Evolutionary conservation across 75 land plant genomes (phyloP).

Genomic region (Pseudotsuga menziesii): DNA sequence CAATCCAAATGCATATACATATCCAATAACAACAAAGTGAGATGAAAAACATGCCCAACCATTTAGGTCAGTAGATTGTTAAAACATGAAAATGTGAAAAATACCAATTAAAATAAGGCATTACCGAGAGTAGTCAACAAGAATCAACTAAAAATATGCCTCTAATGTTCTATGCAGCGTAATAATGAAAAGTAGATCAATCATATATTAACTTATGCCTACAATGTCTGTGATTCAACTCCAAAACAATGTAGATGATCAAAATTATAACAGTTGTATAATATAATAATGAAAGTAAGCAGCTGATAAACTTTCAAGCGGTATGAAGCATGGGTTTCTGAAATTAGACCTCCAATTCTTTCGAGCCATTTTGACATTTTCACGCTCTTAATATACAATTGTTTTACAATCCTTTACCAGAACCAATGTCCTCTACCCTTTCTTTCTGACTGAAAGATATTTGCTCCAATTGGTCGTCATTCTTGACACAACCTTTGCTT

Average conservation of each 20-base stretch:
- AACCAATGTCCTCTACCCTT: background rate
- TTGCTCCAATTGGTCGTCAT: background rate
- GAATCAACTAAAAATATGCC: background rate
- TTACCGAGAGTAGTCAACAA: background rate
- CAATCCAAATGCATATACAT: conserved; percentile 11
- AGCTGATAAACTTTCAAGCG: background rate
- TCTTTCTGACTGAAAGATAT: background rate
- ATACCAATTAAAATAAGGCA: background rate
- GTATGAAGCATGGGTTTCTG: background rate
- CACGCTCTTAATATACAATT: background rate
- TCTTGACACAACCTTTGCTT: background rate
- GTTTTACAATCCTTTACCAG: background rate
- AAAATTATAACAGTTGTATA: no score
- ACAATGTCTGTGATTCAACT: background rate
- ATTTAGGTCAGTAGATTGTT: background rate
- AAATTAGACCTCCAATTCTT: conserved; percentile 27
- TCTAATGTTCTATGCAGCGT: background rate
- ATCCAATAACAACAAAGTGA: background rate
- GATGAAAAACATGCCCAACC: background rate
- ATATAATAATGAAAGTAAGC: background rate
- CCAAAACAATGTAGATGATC: background rate
- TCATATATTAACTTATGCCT: background rate
- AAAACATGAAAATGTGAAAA: background rate
- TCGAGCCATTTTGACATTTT: conserved; percentile 11
- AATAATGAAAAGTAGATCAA: background rate